Conservation (phyloP, 208 protist genomes). For the Trypanosoma mega region DNA sequence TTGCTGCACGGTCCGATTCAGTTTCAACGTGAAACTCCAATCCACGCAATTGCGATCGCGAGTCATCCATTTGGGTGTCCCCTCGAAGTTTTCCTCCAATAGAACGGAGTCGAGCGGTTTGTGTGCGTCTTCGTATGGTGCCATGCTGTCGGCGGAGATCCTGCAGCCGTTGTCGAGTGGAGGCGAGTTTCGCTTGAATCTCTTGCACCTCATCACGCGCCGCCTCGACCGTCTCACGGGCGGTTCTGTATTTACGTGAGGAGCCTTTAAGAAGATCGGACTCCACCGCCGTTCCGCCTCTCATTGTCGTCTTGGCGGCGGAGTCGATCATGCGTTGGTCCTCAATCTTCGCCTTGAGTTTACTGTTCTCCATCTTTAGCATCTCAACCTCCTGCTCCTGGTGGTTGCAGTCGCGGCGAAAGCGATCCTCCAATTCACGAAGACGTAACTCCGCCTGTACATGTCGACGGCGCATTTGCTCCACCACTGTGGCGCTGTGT, state of each 20-base stretch:
- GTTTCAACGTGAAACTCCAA: slow-evolving; percentile 90
- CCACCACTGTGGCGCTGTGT: slow-evolving; percentile 17
- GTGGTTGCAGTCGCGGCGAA: slow-evolving; percentile 42
- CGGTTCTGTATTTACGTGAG: slow-evolving; percentile 48
- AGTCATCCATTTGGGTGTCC: slow-evolving; percentile 23
- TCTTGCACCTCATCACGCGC: slow-evolving; percentile 48
- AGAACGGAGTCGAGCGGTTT: neutral
- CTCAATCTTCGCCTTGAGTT: slow-evolving; percentile 46
- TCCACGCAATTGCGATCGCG: slow-evolving; percentile 64
- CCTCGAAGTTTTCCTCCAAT: slow-evolving; percentile 14
- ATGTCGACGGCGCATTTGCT: slow-evolving; percentile 51
- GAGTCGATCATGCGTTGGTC: slow-evolving; percentile 75
- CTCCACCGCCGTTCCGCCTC: slow-evolving; percentile 1
- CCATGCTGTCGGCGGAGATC: slow-evolving; percentile 27
- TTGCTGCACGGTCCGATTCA: slow-evolving; percentile 84
- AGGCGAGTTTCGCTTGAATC: slow-evolving; percentile 39
- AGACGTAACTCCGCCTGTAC: slow-evolving; percentile 64
- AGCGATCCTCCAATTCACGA: slow-evolving; percentile 75
- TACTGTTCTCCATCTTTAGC: slow-evolving; percentile 51
- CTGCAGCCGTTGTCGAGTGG: slow-evolving; percentile 23
- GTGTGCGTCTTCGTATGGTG: neutral
- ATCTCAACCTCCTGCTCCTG: slow-evolving; percentile 73
- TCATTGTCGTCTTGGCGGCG: slow-evolving; percentile 35
- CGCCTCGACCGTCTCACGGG: slow-evolving; percentile 36
- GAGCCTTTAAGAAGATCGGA: slow-evolving; percentile 57